Evolutionary conservation across 2,329 filamentous ascomycete genomes (phyloP).

Genomic region (Aureobasidium pullulans): DNA sequence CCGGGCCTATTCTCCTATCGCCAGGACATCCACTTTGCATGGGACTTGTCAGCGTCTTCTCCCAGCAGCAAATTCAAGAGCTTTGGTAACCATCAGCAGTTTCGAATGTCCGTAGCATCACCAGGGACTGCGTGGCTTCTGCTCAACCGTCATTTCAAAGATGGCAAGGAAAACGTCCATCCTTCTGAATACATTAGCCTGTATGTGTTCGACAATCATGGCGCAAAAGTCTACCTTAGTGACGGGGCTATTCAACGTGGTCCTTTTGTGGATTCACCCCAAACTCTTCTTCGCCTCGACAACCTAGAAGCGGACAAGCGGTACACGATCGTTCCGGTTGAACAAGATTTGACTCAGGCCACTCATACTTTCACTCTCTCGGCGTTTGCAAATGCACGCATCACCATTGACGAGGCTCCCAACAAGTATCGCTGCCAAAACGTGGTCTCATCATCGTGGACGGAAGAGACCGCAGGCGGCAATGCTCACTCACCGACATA

Average conservation of each 20-base stretch:
- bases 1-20: constrained; percentile 72
- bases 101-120: constrained; percentile 44
- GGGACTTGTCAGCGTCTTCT: constrained; percentile 49
- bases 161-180: constrained; percentile 34
- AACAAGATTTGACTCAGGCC: constrained; percentile 66
- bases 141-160: constrained; percentile 70
- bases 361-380: constrained; percentile 82
- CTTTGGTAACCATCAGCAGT: constrained; percentile 59
- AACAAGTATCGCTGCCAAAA: constrained; percentile 53
- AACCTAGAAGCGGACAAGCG: constrained; percentile 46
- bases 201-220: constrained; percentile 66
- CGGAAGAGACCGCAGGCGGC: constrained; percentile 70
- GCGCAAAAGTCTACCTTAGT: constrained; percentile 64
- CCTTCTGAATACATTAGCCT: constrained; percentile 76
- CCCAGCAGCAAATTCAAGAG: constrained; percentile 61
- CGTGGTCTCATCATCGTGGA: constrained; percentile 65
- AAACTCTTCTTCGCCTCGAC: constrained; percentile 74
- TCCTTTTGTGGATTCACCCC: constrained; percentile 89
- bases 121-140: constrained; percentile 72
- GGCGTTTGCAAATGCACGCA: constrained; percentile 61
- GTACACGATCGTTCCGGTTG: constrained; percentile 64
- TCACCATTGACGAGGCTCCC: constrained; percentile 55
- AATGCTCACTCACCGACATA: constrained; percentile 71
- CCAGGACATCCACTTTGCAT: constrained; percentile 84
- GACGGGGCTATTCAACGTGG: constrained; percentile 66